Evolutionary conservation across 2,329 filamentous ascomycete genomes (phyloP).

Genomic region (Fonsecaea multimorphosa): DNA sequence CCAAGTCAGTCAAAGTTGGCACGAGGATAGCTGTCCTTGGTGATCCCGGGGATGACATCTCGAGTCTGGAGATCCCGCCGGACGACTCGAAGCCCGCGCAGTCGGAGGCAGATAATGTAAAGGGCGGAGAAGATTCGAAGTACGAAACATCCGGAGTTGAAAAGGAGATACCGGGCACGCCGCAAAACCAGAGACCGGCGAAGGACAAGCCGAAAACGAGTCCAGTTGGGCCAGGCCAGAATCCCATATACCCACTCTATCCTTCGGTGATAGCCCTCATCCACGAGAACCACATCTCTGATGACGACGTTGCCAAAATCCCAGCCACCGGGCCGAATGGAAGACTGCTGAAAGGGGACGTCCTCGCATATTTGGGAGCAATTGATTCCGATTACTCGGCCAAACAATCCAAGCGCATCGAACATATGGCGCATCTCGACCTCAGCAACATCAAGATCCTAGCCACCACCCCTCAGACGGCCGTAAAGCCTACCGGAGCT

Average conservation of each 20-base stretch:
- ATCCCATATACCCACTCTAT: conserved; percentile 57
- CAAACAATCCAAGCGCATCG: conserved; percentile 72
- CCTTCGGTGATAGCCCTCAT: conserved; percentile 86
- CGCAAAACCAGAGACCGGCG: conserved; percentile 33
- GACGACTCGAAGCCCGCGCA: conserved; percentile 58
- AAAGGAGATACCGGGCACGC: conserved; percentile 39
- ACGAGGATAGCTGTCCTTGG: conserved; percentile 81
- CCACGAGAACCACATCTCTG: conserved; percentile 76
- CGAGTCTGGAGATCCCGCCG: conserved; percentile 73
- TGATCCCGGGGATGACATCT: conserved; percentile 79
- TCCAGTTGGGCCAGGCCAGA: conserved; percentile 44
- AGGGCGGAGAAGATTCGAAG: conserved; percentile 30
- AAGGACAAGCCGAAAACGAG: conserved; percentile 35
- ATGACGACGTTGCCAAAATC: conserved; percentile 79
- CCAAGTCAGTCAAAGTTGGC: conserved; percentile 79
- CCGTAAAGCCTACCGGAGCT: conserved; percentile 37
- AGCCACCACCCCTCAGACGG: conserved; percentile 41
- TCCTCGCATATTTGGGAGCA: conserved; percentile 84
- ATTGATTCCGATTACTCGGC: conserved; percentile 75
- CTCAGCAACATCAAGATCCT: conserved; percentile 93
- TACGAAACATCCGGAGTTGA: conserved; percentile 35
- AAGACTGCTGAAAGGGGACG: conserved; percentile 90
- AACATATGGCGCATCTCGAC: conserved; percentile 81
- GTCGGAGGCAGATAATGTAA: conserved; percentile 36
- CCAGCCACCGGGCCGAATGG: conserved; percentile 85